Conservation (phyloP, 192 early-diverging fungal species). For the Globomyces pollinis-pini region DNA sequence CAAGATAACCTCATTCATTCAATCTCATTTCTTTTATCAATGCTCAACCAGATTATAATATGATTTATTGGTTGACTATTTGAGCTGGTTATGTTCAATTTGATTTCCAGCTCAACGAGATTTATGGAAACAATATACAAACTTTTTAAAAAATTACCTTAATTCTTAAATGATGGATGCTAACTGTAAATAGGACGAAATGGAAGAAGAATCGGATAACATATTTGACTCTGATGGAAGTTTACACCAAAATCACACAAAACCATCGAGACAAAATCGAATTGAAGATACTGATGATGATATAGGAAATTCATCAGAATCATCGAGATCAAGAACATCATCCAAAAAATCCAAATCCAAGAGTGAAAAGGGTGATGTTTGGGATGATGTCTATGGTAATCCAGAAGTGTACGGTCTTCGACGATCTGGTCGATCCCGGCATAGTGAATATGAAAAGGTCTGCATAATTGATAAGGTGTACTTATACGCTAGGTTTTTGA, state of each 20-base stretch:
- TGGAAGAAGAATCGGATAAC: constrained; percentile 2
- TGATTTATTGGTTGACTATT: too few relatives aligned
- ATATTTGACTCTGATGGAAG: constrained; percentile 2
- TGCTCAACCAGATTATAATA: too few relatives aligned
- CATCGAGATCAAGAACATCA: not conserved
- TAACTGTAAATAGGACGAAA: not conserved
- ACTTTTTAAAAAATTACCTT: too few relatives aligned
- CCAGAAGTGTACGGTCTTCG: constrained; percentile 61
- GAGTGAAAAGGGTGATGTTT: not conserved
- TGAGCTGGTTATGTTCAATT: too few relatives aligned
- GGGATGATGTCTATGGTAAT: constrained; percentile 24
- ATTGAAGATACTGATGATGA: not conserved
- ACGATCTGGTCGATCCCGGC: constrained; percentile 45
- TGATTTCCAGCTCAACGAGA: too few relatives aligned
- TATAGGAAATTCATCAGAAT: not conserved
- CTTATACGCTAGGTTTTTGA: constrained; percentile 2
- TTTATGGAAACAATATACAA: too few relatives aligned
- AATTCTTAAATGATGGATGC: not conserved
- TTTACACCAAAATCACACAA: not conserved
- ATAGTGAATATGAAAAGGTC: too few relatives aligned
- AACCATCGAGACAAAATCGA: too few relatives aligned
- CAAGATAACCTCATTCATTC: too few relatives aligned
- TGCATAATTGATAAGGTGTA: too few relatives aligned
- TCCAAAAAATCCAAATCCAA: constrained; percentile 1
- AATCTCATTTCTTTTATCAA: too few relatives aligned